These are phyloP conservation scores for Scheffersomyces parashehatae DNA, from an alignment of 1,139 yeast genomes.

Conservation along the genomic window DNA sequence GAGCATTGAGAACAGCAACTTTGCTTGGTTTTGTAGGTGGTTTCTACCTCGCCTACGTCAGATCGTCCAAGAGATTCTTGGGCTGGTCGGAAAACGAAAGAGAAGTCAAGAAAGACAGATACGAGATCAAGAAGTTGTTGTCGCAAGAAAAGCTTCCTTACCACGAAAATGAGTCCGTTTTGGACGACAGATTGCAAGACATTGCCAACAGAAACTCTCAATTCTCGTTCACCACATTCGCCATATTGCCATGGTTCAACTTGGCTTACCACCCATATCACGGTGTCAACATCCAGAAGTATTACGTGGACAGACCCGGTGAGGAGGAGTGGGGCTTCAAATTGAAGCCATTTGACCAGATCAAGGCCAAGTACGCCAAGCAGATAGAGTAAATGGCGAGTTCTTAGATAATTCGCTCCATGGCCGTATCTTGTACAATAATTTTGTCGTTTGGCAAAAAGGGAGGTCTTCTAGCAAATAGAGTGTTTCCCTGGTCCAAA, in stretches of 20 bases:
- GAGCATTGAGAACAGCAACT: constrained; percentile 59
- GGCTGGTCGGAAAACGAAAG: constrained; percentile 75
- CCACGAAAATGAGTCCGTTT: constrained; percentile 54
- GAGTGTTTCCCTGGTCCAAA: too few relatives aligned
- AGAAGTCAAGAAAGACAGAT: constrained; percentile 74
- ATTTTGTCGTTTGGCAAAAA: too few relatives aligned
- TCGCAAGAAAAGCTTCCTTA: constrained; percentile 70
- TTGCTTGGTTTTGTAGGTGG: constrained; percentile 72
- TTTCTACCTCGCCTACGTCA: constrained; percentile 64
- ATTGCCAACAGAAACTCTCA: constrained; percentile 80
- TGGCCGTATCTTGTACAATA: too few relatives aligned
- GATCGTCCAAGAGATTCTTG: constrained; percentile 71
- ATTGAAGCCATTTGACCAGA: constrained; percentile 48
- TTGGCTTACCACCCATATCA: constrained; percentile 81
- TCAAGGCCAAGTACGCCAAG: constrained; percentile 44
- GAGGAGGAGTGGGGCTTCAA: constrained; percentile 52
- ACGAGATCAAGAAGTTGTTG: constrained; percentile 67
- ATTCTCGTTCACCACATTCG: constrained; percentile 62
- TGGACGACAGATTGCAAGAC: constrained; percentile 73
- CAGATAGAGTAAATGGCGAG: constrained; percentile 22
- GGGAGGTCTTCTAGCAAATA: too few relatives aligned
- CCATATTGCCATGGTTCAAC: constrained; percentile 82
- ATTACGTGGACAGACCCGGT: constrained; percentile 64
- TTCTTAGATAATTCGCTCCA: too few relatives aligned
- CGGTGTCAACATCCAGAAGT: constrained; percentile 71